Evolutionary conservation across 1,284 basidiomycete genomes (phyloP).

Genomic region (Leccinum insolens): DNA sequence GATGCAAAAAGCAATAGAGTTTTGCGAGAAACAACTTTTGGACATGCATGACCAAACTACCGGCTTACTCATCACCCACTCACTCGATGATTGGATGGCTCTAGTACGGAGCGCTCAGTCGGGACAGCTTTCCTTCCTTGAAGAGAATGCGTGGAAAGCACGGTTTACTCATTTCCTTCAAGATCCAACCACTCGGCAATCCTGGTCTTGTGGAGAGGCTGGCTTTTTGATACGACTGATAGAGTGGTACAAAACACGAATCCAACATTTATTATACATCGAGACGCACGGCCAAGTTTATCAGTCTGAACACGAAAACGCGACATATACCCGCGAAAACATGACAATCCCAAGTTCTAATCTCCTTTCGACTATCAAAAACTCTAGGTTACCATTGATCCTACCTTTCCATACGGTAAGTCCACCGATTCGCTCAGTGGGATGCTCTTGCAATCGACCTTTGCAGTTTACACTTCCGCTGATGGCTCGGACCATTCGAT

Average conservation of each 20-base stretch:
- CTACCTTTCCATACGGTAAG: slow-evolving; percentile 61
- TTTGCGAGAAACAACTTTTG: slow-evolving; percentile 51
- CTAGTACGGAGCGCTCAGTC: slow-evolving; percentile 39
- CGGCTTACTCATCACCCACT: slow-evolving; percentile 40
- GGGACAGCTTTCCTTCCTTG: slow-evolving; percentile 30
- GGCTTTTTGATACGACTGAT: slow-evolving; percentile 57
- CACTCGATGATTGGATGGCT: slow-evolving; percentile 49
- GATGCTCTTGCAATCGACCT: slow-evolving; percentile 1
- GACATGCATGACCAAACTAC: slow-evolving; percentile 44
- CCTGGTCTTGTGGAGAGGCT: slow-evolving; percentile 45
- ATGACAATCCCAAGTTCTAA: slow-evolving; percentile 34
- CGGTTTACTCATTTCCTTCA: slow-evolving; percentile 42
- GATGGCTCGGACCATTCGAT: slow-evolving; percentile 49
- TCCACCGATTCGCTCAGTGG: not conserved
- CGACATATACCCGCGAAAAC: slow-evolving; percentile 14
- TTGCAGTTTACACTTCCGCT: slow-evolving; percentile 58
- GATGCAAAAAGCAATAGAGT: slow-evolving; percentile 49
- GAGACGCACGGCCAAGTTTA: slow-evolving; percentile 40
- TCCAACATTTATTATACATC: slow-evolving; percentile 57
- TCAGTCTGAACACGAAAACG: slow-evolving; percentile 18
- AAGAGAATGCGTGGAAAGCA: slow-evolving; percentile 41
- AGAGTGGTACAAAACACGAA: slow-evolving; percentile 50
- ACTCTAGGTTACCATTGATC: slow-evolving; percentile 52
- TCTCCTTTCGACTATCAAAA: slow-evolving; percentile 37
- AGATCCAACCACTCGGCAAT: slow-evolving; percentile 29